These are phyloP conservation scores for Russula abietina DNA, from an alignment of 768 basidiomycete species.

Conservation along the genomic window DNA sequence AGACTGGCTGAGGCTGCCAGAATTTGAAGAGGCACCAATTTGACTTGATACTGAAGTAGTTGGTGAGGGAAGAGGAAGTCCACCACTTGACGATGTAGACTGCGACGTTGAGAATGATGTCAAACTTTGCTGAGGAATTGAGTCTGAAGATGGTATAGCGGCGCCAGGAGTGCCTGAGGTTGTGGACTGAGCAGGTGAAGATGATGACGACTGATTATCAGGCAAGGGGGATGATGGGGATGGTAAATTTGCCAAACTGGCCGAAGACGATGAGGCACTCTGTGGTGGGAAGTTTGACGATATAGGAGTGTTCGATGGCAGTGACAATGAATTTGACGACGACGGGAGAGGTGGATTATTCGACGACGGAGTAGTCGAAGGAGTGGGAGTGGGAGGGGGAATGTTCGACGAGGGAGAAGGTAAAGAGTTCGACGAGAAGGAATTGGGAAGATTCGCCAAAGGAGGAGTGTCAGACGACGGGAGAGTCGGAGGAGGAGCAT, in stretches of 20 bases:
- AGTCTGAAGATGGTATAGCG: not conserved
- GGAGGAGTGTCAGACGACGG: not conserved
- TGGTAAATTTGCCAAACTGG: not conserved
- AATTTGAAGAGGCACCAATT: not conserved
- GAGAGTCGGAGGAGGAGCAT: no score
- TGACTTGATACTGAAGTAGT: not conserved
- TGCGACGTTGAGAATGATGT: not conserved
- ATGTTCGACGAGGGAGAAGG: not conserved
- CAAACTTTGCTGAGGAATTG: not conserved
- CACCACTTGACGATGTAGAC: not conserved
- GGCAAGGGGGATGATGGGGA: not conserved
- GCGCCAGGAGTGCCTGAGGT: not conserved
- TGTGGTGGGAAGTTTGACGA: not conserved
- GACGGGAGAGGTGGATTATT: no score
- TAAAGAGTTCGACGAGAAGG: no score
- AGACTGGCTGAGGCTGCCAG: not conserved
- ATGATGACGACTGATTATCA: not conserved
- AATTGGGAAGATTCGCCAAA: no score
- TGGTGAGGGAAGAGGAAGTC: not conserved
- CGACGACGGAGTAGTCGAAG: no score
- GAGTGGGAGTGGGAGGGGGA: no score
- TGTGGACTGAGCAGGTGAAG: slow-evolving; percentile 1
- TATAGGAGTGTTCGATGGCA: not conserved
- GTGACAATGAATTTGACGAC: not conserved
- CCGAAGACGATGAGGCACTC: not conserved